Conservation (phyloP, 371 early-diverging fungal species). For the Mucor lusitanicus region DNA sequence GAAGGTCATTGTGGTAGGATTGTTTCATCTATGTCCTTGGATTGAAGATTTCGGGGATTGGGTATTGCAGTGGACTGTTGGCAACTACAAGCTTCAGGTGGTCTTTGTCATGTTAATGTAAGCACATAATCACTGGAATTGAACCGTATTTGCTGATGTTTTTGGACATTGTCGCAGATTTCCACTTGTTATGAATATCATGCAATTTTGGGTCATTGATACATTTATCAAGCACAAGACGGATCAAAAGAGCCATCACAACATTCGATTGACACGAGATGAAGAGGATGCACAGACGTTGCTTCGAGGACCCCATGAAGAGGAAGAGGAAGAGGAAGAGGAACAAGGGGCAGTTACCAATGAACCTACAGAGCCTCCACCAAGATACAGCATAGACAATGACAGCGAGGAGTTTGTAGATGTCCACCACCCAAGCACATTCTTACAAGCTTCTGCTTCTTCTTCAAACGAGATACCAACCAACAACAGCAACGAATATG, state of each 20-base stretch:
- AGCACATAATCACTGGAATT: too few relatives aligned
- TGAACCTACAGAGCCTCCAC: slow-evolving; percentile 7
- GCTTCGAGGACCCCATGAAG: slow-evolving; percentile 10
- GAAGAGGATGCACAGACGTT: slow-evolving; percentile 32
- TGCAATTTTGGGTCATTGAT: slow-evolving; percentile 72
- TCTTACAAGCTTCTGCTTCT: slow-evolving; percentile 3
- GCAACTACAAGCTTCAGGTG: slow-evolving; percentile 46
- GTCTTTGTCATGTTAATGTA: slow-evolving; percentile 55
- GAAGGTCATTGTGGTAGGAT: slow-evolving; percentile 58
- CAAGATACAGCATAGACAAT: slow-evolving; percentile 11
- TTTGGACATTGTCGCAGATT: slow-evolving; percentile 49
- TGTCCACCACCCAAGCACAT: slow-evolving; percentile 2
- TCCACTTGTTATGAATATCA: slow-evolving; percentile 65
- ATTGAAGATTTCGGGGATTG: slow-evolving; percentile 62
- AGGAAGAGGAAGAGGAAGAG: not conserved
- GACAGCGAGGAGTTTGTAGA: not conserved
- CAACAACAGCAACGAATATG: slow-evolving; percentile 16
- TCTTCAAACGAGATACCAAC: slow-evolving; percentile 5
- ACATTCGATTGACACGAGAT: slow-evolving; percentile 14
- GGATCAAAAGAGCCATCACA: slow-evolving; percentile 9
- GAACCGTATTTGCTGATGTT: too few relatives aligned
- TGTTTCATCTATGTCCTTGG: slow-evolving; percentile 55
- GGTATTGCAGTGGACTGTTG: slow-evolving; percentile 54
- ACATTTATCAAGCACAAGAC: slow-evolving; percentile 64
- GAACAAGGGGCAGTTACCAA: not conserved